A percentile compares a stretch with the other conserved stretches of the same genome.
Evolutionary conservation across 148 eudicot species (phyloP).

Genomic region (Oxyria digyna): DNA sequence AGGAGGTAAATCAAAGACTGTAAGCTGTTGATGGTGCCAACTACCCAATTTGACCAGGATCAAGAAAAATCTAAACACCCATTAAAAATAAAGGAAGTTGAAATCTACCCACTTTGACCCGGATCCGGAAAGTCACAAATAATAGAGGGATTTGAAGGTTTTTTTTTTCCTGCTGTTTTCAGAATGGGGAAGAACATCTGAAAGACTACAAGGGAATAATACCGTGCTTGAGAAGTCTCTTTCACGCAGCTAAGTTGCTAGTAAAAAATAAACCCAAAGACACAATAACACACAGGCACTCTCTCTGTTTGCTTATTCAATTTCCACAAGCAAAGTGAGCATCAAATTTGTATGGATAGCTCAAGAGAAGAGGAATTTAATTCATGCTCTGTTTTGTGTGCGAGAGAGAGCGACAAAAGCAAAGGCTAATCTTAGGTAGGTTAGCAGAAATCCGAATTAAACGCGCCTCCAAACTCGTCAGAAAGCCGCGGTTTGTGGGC

Average conservation of each 20-base stretch:
- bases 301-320: background rate
- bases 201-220: background rate
- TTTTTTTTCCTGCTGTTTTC: background rate
- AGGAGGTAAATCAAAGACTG: background rate
- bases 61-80: background rate
- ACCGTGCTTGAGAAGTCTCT: no score
- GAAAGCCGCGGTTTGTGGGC: background rate
- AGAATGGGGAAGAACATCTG: background rate
- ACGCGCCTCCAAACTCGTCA: constrained; percentile 1
- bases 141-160: background rate
- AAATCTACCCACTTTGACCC: constrained; percentile 6
- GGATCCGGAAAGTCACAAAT: background rate
- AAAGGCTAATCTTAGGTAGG: background rate
- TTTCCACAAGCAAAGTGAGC: background rate
- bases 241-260: no score
- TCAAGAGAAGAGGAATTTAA: background rate
- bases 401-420: background rate
- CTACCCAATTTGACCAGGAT: background rate
- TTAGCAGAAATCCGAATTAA: background rate
- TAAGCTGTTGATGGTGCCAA: background rate
- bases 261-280: background rate
- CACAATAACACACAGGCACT: background rate
- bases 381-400: background rate
- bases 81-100: background rate
- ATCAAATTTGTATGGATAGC: background rate